Evolutionary conservation across 768 basidiomycete species (phyloP).

Genomic region (Sporobolomyces pararoseus): DNA sequence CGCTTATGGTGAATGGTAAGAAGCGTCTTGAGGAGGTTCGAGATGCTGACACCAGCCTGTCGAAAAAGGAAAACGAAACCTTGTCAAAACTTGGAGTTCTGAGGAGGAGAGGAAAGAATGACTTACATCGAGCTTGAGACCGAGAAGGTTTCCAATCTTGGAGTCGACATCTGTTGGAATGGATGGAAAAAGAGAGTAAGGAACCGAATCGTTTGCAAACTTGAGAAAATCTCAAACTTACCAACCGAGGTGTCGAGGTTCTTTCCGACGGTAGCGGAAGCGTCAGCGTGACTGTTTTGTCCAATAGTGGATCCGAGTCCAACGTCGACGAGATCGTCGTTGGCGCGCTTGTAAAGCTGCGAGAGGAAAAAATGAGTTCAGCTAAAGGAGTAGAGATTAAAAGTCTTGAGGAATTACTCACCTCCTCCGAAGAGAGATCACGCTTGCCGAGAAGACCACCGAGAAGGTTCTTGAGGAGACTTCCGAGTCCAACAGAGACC

Average conservation of each 20-base stretch:
- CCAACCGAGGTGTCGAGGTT: background rate
- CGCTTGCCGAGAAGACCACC: constrained; percentile 9
- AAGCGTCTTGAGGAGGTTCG: too few species aligned
- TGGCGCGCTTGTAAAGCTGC: constrained; percentile 1
- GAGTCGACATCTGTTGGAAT: constrained; percentile 1
- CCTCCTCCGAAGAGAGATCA: constrained; percentile 2
- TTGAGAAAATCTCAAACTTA: too few species aligned
- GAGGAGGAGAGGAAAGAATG: too few species aligned
- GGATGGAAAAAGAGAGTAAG: too few species aligned
- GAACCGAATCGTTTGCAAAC: too few species aligned
- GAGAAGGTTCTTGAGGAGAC: too few species aligned
- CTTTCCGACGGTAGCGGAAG: background rate
- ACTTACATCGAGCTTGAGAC: constrained; percentile 1
- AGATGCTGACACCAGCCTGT: too few species aligned
- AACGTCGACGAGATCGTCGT: constrained; percentile 4
- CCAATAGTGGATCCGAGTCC: background rate
- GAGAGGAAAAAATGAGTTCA: too few species aligned
- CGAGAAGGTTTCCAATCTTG: constrained; percentile 5
- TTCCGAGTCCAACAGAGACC: constrained; percentile 1
- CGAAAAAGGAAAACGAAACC: too few species aligned
- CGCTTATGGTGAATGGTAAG: too few species aligned
- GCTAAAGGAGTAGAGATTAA: too few species aligned
- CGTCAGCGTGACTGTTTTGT: constrained; percentile 1
- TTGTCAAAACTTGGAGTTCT: too few species aligned
- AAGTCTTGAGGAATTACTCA: background rate